These are phyloP conservation scores for Heterococcus sp. DNA, from an alignment of 108 stramenopile genomes.

Conservation along the genomic window DNA sequence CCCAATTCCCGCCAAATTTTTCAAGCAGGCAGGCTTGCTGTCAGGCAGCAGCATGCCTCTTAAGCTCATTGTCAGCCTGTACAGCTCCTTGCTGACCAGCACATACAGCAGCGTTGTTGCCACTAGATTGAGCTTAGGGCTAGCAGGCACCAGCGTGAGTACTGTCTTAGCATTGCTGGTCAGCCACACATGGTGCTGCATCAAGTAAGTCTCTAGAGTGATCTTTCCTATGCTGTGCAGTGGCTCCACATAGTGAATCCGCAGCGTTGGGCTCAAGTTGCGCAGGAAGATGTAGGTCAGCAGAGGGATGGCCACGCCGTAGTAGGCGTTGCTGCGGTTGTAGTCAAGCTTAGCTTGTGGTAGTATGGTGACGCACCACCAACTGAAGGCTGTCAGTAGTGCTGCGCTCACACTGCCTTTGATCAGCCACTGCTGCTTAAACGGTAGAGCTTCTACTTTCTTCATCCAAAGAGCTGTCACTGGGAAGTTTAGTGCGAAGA, in stretches of 20 bases:
- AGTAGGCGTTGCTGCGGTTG: slow-evolving; percentile 92
- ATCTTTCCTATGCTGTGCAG: slow-evolving; percentile 90
- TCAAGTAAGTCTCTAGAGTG: slow-evolving; percentile 92
- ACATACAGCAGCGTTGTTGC: slow-evolving; percentile 37
- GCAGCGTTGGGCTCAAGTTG: slow-evolving; percentile 78
- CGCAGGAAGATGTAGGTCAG: slow-evolving; percentile 85
- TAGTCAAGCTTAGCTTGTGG: slow-evolving; percentile 72
- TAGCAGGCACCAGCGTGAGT: slow-evolving; percentile 46
- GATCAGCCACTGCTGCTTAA: slow-evolving; percentile 54
- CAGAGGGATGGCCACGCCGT: slow-evolving; percentile 79
- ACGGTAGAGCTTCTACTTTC: slow-evolving; percentile 71
- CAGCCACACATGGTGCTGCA: slow-evolving; percentile 97
- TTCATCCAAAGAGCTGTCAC: slow-evolving; percentile 75
- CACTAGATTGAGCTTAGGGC: slow-evolving; percentile 48
- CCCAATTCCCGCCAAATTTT: slow-evolving; percentile 20
- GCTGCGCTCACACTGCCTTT: slow-evolving; percentile 64
- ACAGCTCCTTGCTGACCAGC: slow-evolving; percentile 49
- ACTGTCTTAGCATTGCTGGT: slow-evolving; percentile 66
- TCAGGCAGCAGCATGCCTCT: slow-evolving; percentile 59
- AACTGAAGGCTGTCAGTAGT: slow-evolving; percentile 59
- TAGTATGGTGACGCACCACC: slow-evolving; percentile 76
- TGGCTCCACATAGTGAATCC: slow-evolving; percentile 69
- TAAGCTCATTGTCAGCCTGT: slow-evolving; percentile 58
- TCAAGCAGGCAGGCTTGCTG: slow-evolving; percentile 28
- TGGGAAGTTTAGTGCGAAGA: slow-evolving; percentile 89